Base-by-base conservation (phyloP, 306 rosid species). In the Lablab purpureus region DNA sequence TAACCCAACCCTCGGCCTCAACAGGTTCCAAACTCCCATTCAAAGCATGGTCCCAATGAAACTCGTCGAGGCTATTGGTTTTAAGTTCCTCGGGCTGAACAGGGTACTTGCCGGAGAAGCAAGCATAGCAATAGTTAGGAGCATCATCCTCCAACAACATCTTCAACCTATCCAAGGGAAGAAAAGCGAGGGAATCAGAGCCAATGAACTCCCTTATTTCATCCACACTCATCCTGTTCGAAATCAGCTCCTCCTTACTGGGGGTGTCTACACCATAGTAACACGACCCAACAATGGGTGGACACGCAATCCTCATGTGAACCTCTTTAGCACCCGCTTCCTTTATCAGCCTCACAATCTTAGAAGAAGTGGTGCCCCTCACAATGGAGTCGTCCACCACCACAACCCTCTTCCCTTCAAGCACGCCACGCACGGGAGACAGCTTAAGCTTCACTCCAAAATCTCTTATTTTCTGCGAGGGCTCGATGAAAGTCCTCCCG, bases 381-480 rank as follows among this genome's bases (percentile, higher is more conserved):
- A 93, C 97, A 51, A 93, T 93, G 0, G 97, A 93, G 40, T 93
- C 98, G 78, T 93, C 98, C 67, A 93, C 98, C 11, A 93, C 98
- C 86, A 91, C 98, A 27, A 93, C 95, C 85, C 91, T 88, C 83
- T 93, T 93, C 5, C 98, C 98, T 84, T 91, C 89, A 37, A 93
- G 81, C 27, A 93, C 97, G 0, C 91, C 90, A 0, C 90, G 66
- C 0, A 90, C 97, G 0, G 93, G 95, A 0, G 97, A 85, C 5
- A 91, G 88, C 87, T 93, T 93, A n/a, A 91, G 85, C 86, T 88
- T 90, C 76, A 91, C 97, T 0, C 95, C 97, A 4, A 93, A 85
- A 86, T 93, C 98, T 55, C 97, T 88, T 40, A 93, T 93, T 84
- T 85, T 87, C 87, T 93, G 95, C 0, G 97, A 91, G 2, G 98